Base-by-base conservation (phyloP, 139 green algal genomes). In the Chlamydomonas applanata region DNA sequence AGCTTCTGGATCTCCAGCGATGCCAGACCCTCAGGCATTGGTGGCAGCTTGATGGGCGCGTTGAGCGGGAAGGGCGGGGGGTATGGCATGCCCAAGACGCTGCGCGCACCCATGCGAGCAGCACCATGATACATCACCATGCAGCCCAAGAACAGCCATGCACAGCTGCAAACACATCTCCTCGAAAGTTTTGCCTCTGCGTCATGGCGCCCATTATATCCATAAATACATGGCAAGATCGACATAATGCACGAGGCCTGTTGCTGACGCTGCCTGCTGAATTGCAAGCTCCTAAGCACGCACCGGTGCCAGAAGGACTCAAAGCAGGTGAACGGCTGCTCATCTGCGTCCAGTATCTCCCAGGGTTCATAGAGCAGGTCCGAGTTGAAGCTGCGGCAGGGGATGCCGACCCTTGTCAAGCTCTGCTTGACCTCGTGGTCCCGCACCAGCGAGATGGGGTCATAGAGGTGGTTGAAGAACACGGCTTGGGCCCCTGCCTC, bases 401-500 rank as follows among this genome's bases (percentile, higher is more conserved):
- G 57, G 0, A 96, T 63, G 35, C 82, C 77, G 1, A 61, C 52
- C 1, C 72, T 63, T 0, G 71, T 54, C 69, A 98, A 83, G 16
- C 64, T 78, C 29, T 82, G 73, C 76, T 97, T 97, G 24, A 93
- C 69, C 78, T 91, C 84, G 65, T 95, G 89, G 73, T 97, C 92
- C 1, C 94, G 81, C 69, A 97, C 93, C 73, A 98, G 87, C 29
- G 86, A 94, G 49, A 98, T 95, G 40, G 93, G 92, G 82, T 98
- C 93, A 74, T 97, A 98, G 36, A 98, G 81, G 78, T 98, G 90
- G 83, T 98, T 98, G 87, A 97, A 98, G 63, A 92, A 92, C 27
- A 98, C 79, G 2, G 86, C 77, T 66, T 79, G 40, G 1, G 85
- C 89, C 20, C 88, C 89, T 0, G 89, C 83, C 69, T 92, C 85